Conservation (phyloP, 2,329 filamentous ascomycete genomes). For the Aspergillus tanneri region DNA sequence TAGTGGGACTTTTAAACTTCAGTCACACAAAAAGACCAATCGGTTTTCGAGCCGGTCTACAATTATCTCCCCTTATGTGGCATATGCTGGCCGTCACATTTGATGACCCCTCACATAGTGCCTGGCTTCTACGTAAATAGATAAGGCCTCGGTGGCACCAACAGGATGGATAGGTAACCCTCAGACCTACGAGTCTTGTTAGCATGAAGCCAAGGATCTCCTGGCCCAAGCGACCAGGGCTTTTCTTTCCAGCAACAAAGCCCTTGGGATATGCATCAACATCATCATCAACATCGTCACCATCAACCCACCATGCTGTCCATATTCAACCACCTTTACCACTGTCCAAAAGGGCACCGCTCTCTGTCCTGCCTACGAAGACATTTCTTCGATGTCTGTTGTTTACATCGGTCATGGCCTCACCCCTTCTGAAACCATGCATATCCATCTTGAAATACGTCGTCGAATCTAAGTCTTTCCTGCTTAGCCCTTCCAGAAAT, state of each 20-base stretch:
- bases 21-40: conserved; percentile 3
- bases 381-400: conserved; percentile 20
- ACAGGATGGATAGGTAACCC: too few species aligned
- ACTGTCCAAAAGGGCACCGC: conserved; percentile 36
- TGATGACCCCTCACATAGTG: conserved; percentile 1
- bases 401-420: conserved; percentile 23
- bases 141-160: neutral
- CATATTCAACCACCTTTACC: neutral
- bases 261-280: neutral
- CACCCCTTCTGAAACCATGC: conserved; percentile 17
- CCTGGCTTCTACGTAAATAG: neutral
- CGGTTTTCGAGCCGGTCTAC: conserved; percentile 7
- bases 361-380: conserved; percentile 21
- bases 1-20: neutral
- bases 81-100: neutral
- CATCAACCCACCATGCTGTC: conserved; percentile 10
- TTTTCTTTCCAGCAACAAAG: neutral
- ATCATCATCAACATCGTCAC: conserved; percentile 9
- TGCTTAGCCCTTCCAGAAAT: conserved; percentile 46
- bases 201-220: conserved; percentile 4
- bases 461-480: conserved; percentile 35
- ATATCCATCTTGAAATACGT: conserved; percentile 34
- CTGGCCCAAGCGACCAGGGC: conserved; percentile 6
- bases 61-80: neutral
- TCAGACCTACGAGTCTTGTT: neutral